Conservation (phyloP, 1,284 basidiomycete species). For the Apiotrichum montevideense region DNA sequence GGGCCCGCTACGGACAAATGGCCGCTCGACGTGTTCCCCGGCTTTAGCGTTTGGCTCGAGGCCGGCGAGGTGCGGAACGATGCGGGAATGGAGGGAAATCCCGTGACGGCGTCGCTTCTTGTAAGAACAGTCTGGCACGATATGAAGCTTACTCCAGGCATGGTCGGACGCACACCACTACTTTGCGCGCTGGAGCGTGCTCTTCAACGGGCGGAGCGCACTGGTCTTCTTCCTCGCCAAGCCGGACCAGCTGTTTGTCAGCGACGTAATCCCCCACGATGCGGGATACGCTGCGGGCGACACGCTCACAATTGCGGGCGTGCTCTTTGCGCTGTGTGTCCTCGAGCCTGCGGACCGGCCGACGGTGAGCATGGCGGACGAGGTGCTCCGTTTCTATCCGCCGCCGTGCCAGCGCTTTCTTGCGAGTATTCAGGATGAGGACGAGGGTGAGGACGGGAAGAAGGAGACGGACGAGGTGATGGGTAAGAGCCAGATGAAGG, state of each 20-base stretch:
- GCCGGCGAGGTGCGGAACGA: background rate
- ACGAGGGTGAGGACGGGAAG: too few species aligned
- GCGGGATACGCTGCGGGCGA: background rate
- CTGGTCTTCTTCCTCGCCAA: conserved; percentile 12
- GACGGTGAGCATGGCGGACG: conserved; percentile 5
- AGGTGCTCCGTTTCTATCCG: background rate
- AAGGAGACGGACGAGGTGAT: too few species aligned
- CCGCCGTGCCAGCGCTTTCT: background rate
- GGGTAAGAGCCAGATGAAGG: too few species aligned
- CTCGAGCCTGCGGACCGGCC: conserved; percentile 3
- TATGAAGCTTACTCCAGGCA: background rate
- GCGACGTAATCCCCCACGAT: conserved; percentile 3
- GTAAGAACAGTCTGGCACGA: background rate
- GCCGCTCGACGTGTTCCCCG: conserved; percentile 3
- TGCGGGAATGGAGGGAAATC: background rate
- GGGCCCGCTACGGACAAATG: background rate
- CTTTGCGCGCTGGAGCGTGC: conserved; percentile 9
- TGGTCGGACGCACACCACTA: conserved; percentile 12
- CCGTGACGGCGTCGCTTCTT: background rate
- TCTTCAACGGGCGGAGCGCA: conserved; percentile 9
- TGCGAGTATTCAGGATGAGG: too few species aligned
- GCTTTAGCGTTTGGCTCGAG: conserved; percentile 1
- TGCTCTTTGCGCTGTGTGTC: conserved; percentile 4
- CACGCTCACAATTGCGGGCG: conserved; percentile 1
- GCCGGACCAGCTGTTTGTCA: conserved; percentile 6